Base-by-base conservation (phyloP, 2,329 filamentous ascomycete genomes). In the Fusarium sp. region DNA sequence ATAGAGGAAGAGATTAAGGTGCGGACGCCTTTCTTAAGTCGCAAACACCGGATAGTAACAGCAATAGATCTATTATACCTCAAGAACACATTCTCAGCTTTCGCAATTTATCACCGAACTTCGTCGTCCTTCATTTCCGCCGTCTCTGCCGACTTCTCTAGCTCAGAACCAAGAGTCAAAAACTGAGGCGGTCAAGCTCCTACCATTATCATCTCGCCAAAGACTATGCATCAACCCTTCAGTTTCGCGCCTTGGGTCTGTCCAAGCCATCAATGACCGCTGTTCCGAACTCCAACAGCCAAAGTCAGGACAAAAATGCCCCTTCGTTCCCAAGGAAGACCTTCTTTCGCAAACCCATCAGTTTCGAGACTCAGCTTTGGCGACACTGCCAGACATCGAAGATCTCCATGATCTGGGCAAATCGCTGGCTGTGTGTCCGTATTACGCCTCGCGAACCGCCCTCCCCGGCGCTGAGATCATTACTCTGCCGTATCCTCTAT, bases 331-430 rank as follows among this genome's bases (percentile, higher is more conserved):
- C 0, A 89, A 83, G n/a, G 88, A 92, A 53, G 91, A 95, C 2
- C 89, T 91, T 19, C 80, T 92, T 47, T 79, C 83, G 5, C 79
- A 91, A 25, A 86, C 92, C 0, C 86, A 93, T 51, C 86, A 91
- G 45, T 98, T 99, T 67, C 88, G 93, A 15, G 94, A 98, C 72
- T 87, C 91, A 65, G 86, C 91, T 1, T 79, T 98, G 32, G 93
- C 95, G 1, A 92, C 86, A 1, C 85, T 99, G 7, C 90, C 91
- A 3, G 95, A 99, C 71, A 98, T 99, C 52, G 95, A 99, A 74
- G 95, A 99, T 69, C 81, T 98, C 35, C 89, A 89, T 19, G 80
- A 81, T 12, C 80, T 98, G 2, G 95, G 95, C 5, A 91, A 89
- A 69, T 85, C 88, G 45, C 81, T 97, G 29, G 86, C 88, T 0